Percentiles rank a stretch among this genome's conserved stretches.
Evolutionary conservation across 495 filamentous ascomycete genomes (phyloP).

Genomic region (Podospora anserina): DNA sequence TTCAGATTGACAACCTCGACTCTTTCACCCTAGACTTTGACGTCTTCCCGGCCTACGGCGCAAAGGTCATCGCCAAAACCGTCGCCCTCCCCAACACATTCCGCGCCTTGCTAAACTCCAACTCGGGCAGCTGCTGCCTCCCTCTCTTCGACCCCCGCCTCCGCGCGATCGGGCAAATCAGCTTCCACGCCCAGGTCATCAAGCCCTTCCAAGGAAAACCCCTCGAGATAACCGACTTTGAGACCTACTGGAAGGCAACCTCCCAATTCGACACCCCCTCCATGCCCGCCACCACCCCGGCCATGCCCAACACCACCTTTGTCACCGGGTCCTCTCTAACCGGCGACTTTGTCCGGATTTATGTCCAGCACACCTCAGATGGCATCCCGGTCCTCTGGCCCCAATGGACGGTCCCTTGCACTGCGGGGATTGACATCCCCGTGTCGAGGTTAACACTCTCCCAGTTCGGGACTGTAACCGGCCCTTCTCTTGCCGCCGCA

Average conservation of each 20-base stretch:
- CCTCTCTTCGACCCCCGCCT: slow-evolving; percentile 91
- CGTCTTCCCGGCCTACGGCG: slow-evolving; percentile 94
- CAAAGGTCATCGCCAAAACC: slow-evolving; percentile 92
- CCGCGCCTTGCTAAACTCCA: slow-evolving; percentile 59
- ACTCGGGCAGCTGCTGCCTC: slow-evolving; percentile 76
- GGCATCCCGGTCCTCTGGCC: slow-evolving; percentile 83
- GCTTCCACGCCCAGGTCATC: slow-evolving; percentile 91
- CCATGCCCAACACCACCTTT: slow-evolving; percentile 63
- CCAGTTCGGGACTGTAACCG: slow-evolving; percentile 69
- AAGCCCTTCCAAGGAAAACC: slow-evolving; percentile 94
- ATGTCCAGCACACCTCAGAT: slow-evolving; percentile 86
- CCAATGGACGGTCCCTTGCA: slow-evolving; percentile 69
- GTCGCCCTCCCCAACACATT: slow-evolving; percentile 87
- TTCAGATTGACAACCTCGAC: slow-evolving; percentile 85
- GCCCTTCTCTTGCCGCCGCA: slow-evolving; percentile 35
- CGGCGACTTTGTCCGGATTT: slow-evolving; percentile 87
- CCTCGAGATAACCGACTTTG: slow-evolving; percentile 93
- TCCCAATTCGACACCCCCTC: slow-evolving; percentile 72
- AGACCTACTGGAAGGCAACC: slow-evolving; percentile 98
- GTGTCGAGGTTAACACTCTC: slow-evolving; percentile 68
- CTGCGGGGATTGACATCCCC: slow-evolving; percentile 71
- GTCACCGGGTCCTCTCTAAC: slow-evolving; percentile 94
- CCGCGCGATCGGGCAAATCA: slow-evolving; percentile 90
- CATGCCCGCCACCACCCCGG: slow-evolving; percentile 7
- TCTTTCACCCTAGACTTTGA: slow-evolving; percentile 96